These are phyloP conservation scores for Glaciozyma martinii DNA, from an alignment of 768 basidiomycete species.

Conservation along the genomic window DNA sequence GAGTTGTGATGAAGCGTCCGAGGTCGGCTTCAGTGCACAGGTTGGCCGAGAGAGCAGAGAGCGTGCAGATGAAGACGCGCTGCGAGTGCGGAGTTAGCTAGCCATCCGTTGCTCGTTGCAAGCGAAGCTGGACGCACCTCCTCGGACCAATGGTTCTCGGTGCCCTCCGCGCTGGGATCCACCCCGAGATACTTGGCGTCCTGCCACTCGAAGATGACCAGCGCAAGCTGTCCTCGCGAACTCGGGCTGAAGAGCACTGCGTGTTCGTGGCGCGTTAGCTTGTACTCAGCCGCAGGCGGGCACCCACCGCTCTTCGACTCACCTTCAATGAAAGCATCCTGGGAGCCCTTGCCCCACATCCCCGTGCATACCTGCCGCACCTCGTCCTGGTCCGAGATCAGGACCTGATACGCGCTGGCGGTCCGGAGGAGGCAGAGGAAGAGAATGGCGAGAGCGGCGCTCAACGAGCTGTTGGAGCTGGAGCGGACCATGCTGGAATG, in stretches of 20 bases:
- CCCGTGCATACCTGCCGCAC: conserved; percentile 74
- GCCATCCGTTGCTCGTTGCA: conserved; percentile 47
- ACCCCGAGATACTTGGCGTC: conserved; percentile 74
- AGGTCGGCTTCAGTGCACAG: conserved; percentile 62
- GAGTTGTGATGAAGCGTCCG: conserved; percentile 79
- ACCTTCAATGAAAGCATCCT: conserved; percentile 38
- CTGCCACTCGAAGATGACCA: conserved; percentile 93
- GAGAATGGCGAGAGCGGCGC: neutral
- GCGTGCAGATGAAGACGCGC: conserved; percentile 88
- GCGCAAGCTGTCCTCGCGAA: conserved; percentile 79
- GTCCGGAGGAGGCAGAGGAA: neutral
- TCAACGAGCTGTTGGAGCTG: neutral
- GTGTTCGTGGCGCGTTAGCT: conserved; percentile 2
- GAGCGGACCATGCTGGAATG: no score
- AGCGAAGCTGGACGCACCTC: conserved; percentile 35
- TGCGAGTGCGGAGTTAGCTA: conserved; percentile 53
- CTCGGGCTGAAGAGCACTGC: conserved; percentile 62
- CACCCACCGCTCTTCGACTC: conserved; percentile 3
- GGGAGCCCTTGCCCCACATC: conserved; percentile 67
- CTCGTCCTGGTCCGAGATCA: neutral
- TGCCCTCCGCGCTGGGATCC: conserved; percentile 32
- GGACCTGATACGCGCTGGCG: neutral
- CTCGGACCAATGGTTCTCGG: conserved; percentile 32
- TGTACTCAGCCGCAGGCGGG: conserved; percentile 29
- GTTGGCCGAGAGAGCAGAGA: conserved; percentile 60